Evolutionary conservation across 2,329 filamentous ascomycete species (phyloP), one percentile per base, ranked within the genome.

Genomic region (Diplodia corticola): DNA sequence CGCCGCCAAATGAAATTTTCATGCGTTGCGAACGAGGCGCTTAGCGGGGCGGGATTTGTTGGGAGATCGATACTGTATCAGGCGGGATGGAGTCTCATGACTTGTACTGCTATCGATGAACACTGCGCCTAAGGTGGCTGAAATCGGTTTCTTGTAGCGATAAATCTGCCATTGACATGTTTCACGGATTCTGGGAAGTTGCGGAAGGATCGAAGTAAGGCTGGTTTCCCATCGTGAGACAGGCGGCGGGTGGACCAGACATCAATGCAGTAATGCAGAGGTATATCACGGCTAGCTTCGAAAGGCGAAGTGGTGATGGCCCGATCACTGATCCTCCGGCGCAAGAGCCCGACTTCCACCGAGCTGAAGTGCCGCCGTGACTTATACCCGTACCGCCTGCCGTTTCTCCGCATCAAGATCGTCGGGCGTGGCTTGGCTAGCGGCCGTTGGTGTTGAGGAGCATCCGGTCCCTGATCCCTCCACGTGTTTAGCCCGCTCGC

Each of bases 361-460:
- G 50, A 53, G 17, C 9, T 33, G 28, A 40, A 60, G 37, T 40
- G 55, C 55, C 37, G 55, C 40, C 55, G 40, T 12, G 30, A 13
- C 53, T 20, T 30, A 40, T 30, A 40, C 17, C 12, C 33, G n/a
- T 57, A n/a, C 33, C 33, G 33, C 17, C 33, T 10, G 9, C 20
- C 24, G 37, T 15, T 35, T 61, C 40, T 49, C 57, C 57, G 44
- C 55, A 40, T 60, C 15, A 26, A 17, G 57, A 61, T 61, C 55
- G 40, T 48, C 55, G 4, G 4, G 5, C 20, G 55, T 48, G 55
- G 55, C 55, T 60, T 60, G 57, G 22, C 44, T 61, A 61, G 57
- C 44, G 40, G 40, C 40, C 37, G 57, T 49, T 61, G 57, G 57
- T 61, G 57, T 50, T 49, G 40, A 35, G 44, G 20, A n/a, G 40